Base-by-base conservation (phyloP, 2,329 filamentous ascomycete genomes). In the Ampelomyces quisqualis region DNA sequence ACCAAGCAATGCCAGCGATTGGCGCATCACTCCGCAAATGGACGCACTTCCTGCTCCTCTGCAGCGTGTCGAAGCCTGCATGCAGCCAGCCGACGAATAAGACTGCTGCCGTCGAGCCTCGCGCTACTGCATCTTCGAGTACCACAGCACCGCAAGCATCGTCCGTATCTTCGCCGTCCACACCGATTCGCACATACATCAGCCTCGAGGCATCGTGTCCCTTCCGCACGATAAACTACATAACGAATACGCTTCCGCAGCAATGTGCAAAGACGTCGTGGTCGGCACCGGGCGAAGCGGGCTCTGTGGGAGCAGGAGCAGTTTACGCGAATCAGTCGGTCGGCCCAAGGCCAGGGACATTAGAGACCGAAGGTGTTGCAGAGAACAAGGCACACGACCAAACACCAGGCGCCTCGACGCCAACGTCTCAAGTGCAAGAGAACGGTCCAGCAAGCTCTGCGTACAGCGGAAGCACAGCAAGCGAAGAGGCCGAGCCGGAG, bases 181-280 rank as follows among this genome's bases (percentile, higher is more conserved):
- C 40, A 3, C 36, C 32, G 34, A 27, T 45, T 15, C 44, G 55
- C 43, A 50, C 54, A 11, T 58, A 56, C 33, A 27, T 41, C 45
- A 40, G 74, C 13, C 43, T 45, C 38, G 45, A 75, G 2, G 56
- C 65, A 14, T 73, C 70, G 34, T 78, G 75, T 61, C 70, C 68
- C 9, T 75, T 67, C 46, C 79, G 80, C 53, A 88, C 84, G 1
- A 82, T 88, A 62, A 90, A 91, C 68, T 89, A 90, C 68, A 88
- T 91, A 48, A 90, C 86, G 8, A 85, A 90, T 55, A 82, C 80
- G 2, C 71, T 90, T 26, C 85, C 85, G 8, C 85, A 88, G 63
- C 85, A 86, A 71, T 91, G 87, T 62, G 73, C 88, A 15, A 80
- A 79, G 34, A 82, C 80, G n/a, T 75, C 76, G 27, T 83, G 82